A percentile compares a stretch with the other conserved stretches of the same genome.
Conservation (phyloP, 371 early-diverging fungal species). For the Circinella minor region DNA sequence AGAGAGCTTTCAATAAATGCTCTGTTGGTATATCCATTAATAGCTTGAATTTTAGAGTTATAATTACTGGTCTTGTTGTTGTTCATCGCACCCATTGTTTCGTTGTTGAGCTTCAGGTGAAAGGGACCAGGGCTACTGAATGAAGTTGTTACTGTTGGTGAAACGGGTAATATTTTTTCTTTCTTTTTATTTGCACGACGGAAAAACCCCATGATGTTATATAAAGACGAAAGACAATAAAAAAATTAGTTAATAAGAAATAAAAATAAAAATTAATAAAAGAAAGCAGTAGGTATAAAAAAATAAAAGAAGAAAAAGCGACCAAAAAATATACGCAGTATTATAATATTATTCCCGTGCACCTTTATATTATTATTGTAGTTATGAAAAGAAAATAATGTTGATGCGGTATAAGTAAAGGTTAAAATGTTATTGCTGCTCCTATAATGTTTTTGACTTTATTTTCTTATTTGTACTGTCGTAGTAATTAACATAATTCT, state of each 20-base stretch:
- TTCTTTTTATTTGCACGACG: constrained; percentile 13
- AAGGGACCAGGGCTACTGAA: constrained; percentile 22
- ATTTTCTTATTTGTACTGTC: not conserved
- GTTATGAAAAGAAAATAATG: not conserved
- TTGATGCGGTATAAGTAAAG: too few species aligned
- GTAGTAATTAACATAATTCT: not conserved
- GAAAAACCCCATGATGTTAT: constrained; percentile 11
- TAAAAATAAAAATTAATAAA: not conserved
- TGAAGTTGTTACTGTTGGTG: constrained; percentile 5
- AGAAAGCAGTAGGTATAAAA: constrained; percentile 12
- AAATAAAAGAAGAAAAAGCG: constrained; percentile 13
- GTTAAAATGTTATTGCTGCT: too few species aligned
- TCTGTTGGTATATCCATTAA: not conserved
- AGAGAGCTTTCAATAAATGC: constrained; percentile 22
- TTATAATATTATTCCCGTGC: not conserved
- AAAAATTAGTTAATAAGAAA: constrained; percentile 7
- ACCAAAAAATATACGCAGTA: not conserved
- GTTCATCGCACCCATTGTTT: not conserved
- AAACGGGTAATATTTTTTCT: not conserved
- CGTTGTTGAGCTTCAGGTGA: constrained; percentile 16
- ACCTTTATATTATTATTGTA: constrained; percentile 7
- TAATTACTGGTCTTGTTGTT: too few species aligned
- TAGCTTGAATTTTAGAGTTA: not conserved
- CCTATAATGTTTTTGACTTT: too few species aligned
- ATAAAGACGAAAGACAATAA: not conserved